Evolutionary conservation across 352 stramenopile genomes (phyloP).

Genomic region (Pythium scleroteichum): DNA sequence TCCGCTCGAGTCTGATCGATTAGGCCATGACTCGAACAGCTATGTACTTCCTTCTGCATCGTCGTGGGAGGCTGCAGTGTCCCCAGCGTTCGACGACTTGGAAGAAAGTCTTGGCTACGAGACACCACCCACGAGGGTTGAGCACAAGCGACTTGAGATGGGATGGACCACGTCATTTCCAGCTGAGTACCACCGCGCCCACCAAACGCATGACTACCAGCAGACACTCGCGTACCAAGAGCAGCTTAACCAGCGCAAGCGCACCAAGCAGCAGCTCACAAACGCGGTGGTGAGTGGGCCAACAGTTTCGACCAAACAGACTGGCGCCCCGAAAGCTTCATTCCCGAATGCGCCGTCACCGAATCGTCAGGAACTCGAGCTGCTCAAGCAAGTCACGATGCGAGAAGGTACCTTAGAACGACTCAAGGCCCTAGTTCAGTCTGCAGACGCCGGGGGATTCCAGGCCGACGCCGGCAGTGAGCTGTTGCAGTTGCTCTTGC

Average conservation of each 20-base stretch:
- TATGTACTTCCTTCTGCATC: background rate
- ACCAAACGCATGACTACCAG: conserved; percentile 43
- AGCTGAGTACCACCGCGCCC: conserved; percentile 51
- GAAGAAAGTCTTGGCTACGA: conserved; percentile 1
- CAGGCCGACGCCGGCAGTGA: conserved; percentile 48
- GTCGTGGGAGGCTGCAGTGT: conserved; percentile 6
- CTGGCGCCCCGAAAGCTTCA: background rate
- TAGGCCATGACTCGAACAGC: background rate
- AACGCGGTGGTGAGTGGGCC: conserved; percentile 19
- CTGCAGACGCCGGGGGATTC: conserved; percentile 33
- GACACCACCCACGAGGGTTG: conserved; percentile 5
- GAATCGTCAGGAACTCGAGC: conserved; percentile 35
- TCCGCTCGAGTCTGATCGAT: background rate
- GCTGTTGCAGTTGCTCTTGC: conserved; percentile 63
- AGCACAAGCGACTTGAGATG: conserved; percentile 58
- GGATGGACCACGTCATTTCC: conserved; percentile 73
- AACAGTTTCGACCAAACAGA: background rate
- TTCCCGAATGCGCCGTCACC: conserved; percentile 20
- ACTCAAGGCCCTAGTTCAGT: conserved; percentile 41
- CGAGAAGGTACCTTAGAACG: conserved; percentile 59
- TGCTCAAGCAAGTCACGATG: conserved; percentile 62
- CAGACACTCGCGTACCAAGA: conserved; percentile 65
- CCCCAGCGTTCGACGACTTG: conserved; percentile 16
- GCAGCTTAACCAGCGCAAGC: conserved; percentile 34
- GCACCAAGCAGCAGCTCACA: conserved; percentile 26